Evolutionary conservation across 1,284 basidiomycete species (phyloP), one percentile per base, ranked within the genome.

Genomic region (Grifola frondosa): DNA sequence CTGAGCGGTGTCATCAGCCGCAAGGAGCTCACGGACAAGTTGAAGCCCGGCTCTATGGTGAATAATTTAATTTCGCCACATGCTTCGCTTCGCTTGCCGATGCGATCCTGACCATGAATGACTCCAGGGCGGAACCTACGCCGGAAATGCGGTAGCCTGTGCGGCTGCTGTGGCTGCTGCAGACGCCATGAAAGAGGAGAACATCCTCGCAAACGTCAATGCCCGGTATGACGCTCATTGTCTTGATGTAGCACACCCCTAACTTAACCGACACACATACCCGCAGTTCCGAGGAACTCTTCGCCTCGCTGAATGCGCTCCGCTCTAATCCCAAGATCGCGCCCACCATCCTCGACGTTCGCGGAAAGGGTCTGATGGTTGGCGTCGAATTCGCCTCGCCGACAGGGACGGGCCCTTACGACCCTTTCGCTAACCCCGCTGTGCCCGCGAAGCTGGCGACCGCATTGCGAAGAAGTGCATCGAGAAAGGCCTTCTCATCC

Each of bases 101-200:
- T 20, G 35, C 39, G 31, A 36, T 37, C 51, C 44, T 35, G 39
- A 52, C 46, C 37, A 44, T n/a, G n/a, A n/a, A 40, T 29, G 31
- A 26, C 22, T 6, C 17, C 53, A 86, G 84, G 91, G 91, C 21
- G 92, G 91, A 15, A 95, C 92, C 3, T 94, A 94, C 56, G 88
- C 88, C 9, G 93, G 93, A 22, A 96, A 94, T 59, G 84, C 89
- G 1, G 88, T 96, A 1, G 74, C 88, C 0, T 96, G 92, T 61
- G 93, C 93, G 0, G 93, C 93, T 13, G 92, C 84, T 10, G 74
- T 85, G 29, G 92, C 91, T 0, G 87, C 90, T 24, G 78, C 78
- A 24, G 84, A 95, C 41, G 85, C 77, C 1, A 84, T 96, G 67
- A 71, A 69, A 49, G 82, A 88, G 49, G 90, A 92, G 57, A 80